These are phyloP conservation scores for Drechslera avenae DNA, from an alignment of 2,329 filamentous ascomycete genomes.

Conservation along the genomic window DNA sequence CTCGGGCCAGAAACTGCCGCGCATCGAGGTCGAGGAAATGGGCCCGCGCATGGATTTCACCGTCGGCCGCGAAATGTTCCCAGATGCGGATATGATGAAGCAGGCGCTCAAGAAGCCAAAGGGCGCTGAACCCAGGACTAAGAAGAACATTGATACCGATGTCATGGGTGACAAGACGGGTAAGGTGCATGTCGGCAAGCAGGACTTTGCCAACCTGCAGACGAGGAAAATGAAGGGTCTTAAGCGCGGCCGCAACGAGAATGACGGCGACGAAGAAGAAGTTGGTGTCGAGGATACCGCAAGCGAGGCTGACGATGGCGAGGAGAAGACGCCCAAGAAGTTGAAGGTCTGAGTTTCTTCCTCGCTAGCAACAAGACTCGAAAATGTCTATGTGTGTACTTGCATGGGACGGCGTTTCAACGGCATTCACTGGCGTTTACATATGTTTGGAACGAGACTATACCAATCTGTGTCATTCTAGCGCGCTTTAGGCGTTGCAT, in stretches of 20 bases:
- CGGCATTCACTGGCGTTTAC: too few relatives aligned
- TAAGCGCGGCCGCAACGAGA: slow-evolving; percentile 70
- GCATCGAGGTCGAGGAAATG: slow-evolving; percentile 94
- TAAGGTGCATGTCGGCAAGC: slow-evolving; percentile 86
- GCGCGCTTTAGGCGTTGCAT: neutral
- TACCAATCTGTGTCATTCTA: too few relatives aligned
- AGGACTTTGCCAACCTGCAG: slow-evolving; percentile 86
- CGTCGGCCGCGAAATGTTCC: slow-evolving; percentile 77
- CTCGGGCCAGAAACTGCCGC: slow-evolving; percentile 82
- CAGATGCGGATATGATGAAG: slow-evolving; percentile 81
- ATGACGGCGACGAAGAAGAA: slow-evolving; percentile 49
- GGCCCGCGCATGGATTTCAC: slow-evolving; percentile 92
- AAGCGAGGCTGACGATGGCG: slow-evolving; percentile 22
- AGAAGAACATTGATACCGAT: slow-evolving; percentile 96
- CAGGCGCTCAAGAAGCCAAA: slow-evolving; percentile 87
- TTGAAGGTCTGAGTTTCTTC: slow-evolving; percentile 17
- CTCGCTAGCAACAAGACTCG: neutral
- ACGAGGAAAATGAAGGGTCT: slow-evolving; percentile 99
- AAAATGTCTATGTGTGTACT: neutral
- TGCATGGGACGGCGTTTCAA: too few relatives aligned
- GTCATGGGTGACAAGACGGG: slow-evolving; percentile 95
- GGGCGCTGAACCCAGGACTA: slow-evolving; percentile 73
- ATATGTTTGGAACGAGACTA: neutral
- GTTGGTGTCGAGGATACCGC: slow-evolving; percentile 27
- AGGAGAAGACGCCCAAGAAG: slow-evolving; percentile 37